Evolutionary conservation across 2,329 filamentous ascomycete genomes (phyloP).

Genomic region (Colletotrichum agaves): DNA sequence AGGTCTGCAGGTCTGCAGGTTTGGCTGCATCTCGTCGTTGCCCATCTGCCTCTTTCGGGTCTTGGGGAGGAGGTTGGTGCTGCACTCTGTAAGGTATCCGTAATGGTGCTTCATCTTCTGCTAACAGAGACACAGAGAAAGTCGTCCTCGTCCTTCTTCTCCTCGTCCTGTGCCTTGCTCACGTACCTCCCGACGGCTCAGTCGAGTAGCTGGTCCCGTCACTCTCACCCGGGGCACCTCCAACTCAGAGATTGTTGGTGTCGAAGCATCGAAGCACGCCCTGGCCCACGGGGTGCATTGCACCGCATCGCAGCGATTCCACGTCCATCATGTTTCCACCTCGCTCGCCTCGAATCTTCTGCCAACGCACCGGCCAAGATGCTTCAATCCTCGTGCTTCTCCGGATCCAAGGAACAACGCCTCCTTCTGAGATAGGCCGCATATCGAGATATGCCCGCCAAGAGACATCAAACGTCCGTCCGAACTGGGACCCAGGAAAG

Average conservation of each 20-base stretch:
- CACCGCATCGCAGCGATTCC: conserved; percentile 29
- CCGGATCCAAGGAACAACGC: no score
- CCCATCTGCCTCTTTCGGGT: conserved; percentile 10
- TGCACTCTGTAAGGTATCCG: not conserved
- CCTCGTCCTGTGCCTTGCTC: not conserved
- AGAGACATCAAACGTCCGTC: not conserved
- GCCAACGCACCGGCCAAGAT: conserved; percentile 20
- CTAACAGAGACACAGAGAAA: not conserved
- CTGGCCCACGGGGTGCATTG: conserved; percentile 24
- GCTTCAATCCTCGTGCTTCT: not conserved
- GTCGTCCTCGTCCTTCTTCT: no score
- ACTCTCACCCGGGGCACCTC: not conserved
- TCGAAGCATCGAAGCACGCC: not conserved
- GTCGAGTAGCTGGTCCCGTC: not conserved
- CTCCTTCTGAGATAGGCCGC: not conserved
- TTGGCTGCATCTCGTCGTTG: not conserved
- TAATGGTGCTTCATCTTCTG: conserved; percentile 8
- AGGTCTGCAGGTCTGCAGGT: not conserved
- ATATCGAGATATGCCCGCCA: conserved; percentile 6
- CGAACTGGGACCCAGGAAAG: not conserved
- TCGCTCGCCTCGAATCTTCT: conserved; percentile 20
- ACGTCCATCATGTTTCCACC: conserved; percentile 26
- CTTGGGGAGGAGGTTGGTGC: not conserved
- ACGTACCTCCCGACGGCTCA: not conserved
- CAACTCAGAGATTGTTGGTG: no score